Percentiles rank a stretch among this genome's conserved stretches.
These are phyloP conservation scores for Clitoria ternatea DNA, from an alignment of 306 rosid species.

Conservation along the genomic window DNA sequence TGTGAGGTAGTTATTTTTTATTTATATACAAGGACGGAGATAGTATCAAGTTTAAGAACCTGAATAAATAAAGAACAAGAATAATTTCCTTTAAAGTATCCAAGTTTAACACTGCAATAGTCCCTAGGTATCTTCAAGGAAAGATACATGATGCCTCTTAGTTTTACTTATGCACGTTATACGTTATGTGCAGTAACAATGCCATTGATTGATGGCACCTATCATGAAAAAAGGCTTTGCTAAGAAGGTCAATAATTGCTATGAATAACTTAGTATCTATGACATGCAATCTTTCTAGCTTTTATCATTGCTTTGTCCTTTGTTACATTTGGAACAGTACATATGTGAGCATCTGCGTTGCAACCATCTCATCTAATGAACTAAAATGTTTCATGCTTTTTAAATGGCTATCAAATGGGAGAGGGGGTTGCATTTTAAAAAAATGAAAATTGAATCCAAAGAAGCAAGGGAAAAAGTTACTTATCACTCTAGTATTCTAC, in stretches of 20 bases:
- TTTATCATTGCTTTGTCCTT: slow-evolving; percentile 9
- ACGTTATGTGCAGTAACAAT: background rate
- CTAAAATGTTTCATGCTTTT: slow-evolving; percentile 20
- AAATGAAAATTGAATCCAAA: background rate
- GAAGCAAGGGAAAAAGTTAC: slow-evolving; percentile 4
- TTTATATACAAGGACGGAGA: too few species aligned
- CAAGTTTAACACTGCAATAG: slow-evolving; percentile 1
- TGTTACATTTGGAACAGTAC: background rate
- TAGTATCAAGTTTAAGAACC: background rate
- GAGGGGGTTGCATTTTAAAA: background rate
- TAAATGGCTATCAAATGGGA: background rate
- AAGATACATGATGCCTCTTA: slow-evolving; percentile 16
- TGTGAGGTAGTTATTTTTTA: too few species aligned
- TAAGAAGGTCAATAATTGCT: slow-evolving; percentile 10
- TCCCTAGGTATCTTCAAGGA: slow-evolving; percentile 12
- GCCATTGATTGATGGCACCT: slow-evolving; percentile 9
- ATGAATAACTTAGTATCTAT: slow-evolving; percentile 2
- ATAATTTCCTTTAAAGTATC: slow-evolving; percentile 3
- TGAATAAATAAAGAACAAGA: background rate
- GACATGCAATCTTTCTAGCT: background rate
- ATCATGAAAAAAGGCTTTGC: background rate
- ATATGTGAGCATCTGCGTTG: slow-evolving; percentile 1
- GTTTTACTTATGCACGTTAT: slow-evolving; percentile 10
- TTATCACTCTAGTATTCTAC: slow-evolving; percentile 2
- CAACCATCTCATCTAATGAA: slow-evolving; percentile 11